phyloP scores from a whole-genome alignment of 768 basidiomycete species.

The Pholiota conissans region DNA sequence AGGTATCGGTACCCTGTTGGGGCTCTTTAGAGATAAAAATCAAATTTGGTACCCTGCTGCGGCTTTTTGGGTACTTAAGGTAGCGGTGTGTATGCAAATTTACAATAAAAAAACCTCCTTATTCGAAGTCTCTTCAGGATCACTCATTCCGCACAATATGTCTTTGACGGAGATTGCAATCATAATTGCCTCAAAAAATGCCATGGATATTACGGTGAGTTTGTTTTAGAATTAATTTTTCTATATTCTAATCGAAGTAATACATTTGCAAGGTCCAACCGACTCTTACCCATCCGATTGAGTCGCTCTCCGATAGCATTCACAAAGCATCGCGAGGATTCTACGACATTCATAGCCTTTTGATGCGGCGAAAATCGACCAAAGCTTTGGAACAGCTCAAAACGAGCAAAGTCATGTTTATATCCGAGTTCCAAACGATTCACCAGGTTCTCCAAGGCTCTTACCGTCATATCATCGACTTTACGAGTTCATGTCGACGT shows the following conservation, averaged over 20 bases:
- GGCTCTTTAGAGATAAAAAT: neutral
- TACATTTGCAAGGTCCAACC: conserved; percentile 16
- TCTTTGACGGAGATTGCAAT: conserved; percentile 3
- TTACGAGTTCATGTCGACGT: conserved; percentile 18
- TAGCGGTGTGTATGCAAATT: neutral
- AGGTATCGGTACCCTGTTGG: neutral
- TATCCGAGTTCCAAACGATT: conserved; percentile 19
- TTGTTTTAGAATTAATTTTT: neutral
- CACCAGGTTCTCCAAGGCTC: conserved; percentile 17
- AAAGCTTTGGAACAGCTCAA: conserved; percentile 16
- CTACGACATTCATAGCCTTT: conserved; percentile 18
- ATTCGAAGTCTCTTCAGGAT: neutral
- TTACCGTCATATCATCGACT: conserved; percentile 21
- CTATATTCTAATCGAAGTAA: neutral
- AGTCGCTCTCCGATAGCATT: conserved; percentile 16
- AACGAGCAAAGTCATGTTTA: conserved; percentile 16
- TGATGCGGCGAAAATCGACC: conserved; percentile 10
- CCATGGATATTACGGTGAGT: conserved; percentile 4
- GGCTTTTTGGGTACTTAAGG: neutral
- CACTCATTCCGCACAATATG: neutral
- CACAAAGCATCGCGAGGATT: conserved; percentile 18
- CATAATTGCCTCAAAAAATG: conserved; percentile 1
- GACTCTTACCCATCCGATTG: conserved; percentile 16
- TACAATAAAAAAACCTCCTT: neutral
- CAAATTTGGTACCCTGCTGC: neutral